Percentiles rank a stretch among this genome's conserved stretches.
phyloP scores from a whole-genome alignment of 352 stramenopile genomes.

The Blastocystis sp. region DNA sequence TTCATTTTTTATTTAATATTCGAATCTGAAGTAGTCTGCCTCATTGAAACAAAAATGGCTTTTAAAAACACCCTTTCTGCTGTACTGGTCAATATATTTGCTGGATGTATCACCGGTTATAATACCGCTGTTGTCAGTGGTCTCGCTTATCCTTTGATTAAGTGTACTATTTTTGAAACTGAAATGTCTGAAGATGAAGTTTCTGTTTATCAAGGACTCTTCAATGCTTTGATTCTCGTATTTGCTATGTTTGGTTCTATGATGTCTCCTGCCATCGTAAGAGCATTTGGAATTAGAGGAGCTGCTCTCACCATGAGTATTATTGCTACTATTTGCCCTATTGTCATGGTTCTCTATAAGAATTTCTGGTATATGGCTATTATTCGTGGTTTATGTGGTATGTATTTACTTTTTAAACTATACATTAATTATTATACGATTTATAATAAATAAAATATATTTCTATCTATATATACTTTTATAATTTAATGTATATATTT shows the following conservation, averaged over 20 bases:
- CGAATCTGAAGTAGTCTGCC: too few relatives aligned
- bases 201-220: constrained; percentile 30
- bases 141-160: constrained; percentile 21
- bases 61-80: too few relatives aligned
- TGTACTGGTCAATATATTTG: constrained; percentile 32
- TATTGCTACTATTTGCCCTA: constrained; percentile 8
- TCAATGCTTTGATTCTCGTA: constrained; percentile 24
- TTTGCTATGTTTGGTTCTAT: constrained; percentile 28
- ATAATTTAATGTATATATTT: too few relatives aligned
- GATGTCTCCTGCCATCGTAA: too few relatives aligned
- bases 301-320: neutral
- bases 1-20: too few relatives aligned
- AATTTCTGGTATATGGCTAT: constrained; percentile 27
- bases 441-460: too few relatives aligned
- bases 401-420: too few relatives aligned
- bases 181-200: too few relatives aligned
- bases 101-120: constrained; percentile 21
- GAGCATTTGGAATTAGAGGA: constrained; percentile 18
- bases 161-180: constrained; percentile 35
- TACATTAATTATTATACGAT: too few relatives aligned
- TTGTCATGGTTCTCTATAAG: constrained; percentile 9
- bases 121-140: constrained; percentile 23
- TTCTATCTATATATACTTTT: too few relatives aligned
- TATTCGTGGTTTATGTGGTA: constrained; percentile 5
- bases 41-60: too few relatives aligned